phyloP scores from a whole-genome alignment of 169 alveolate genomes.

The Eimeria nieschulzi region DNA sequence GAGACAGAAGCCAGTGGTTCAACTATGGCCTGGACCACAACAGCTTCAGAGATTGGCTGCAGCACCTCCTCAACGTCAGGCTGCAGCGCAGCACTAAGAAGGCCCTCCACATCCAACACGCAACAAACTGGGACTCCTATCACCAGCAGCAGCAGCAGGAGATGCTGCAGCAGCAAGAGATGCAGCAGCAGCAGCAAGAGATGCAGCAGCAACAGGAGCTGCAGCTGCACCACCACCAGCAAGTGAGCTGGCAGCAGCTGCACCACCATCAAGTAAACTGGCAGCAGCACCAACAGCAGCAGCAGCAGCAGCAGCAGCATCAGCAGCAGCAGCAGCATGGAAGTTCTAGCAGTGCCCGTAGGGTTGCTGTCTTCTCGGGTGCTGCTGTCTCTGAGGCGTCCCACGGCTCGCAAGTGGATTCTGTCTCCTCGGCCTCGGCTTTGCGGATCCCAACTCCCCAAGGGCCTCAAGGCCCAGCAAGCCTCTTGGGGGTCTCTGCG shows the following conservation, averaged over 20 bases:
- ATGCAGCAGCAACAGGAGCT: not conserved
- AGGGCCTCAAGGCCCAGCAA: not conserved
- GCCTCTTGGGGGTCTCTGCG: not conserved
- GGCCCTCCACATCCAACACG: constrained; percentile 18
- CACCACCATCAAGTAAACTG: not conserved
- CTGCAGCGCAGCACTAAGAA: constrained; percentile 35
- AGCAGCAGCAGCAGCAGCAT: not conserved
- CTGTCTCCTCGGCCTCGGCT: not conserved
- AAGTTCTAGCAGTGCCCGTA: not conserved
- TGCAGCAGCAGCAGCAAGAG: not conserved
- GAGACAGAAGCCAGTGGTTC: constrained; percentile 45
- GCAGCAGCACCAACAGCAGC: constrained; percentile 26
- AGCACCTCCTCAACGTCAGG: constrained; percentile 19
- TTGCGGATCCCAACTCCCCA: not conserved
- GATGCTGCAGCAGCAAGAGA: not conserved
- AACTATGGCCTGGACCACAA: constrained; percentile 58
- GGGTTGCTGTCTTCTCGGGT: not conserved
- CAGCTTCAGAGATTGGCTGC: constrained; percentile 18
- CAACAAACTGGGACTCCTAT: not conserved
- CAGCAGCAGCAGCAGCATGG: not conserved
- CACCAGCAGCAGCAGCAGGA: constrained; percentile 16
- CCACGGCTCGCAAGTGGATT: not conserved
- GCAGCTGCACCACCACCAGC: constrained; percentile 12
- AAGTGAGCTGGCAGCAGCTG: not conserved
- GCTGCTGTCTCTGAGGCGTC: not conserved